A percentile compares a stretch with the other conserved stretches of the same genome.
phyloP scores from a whole-genome alignment of 352 stramenopile species.

The Globisporangium okanoganense region DNA sequence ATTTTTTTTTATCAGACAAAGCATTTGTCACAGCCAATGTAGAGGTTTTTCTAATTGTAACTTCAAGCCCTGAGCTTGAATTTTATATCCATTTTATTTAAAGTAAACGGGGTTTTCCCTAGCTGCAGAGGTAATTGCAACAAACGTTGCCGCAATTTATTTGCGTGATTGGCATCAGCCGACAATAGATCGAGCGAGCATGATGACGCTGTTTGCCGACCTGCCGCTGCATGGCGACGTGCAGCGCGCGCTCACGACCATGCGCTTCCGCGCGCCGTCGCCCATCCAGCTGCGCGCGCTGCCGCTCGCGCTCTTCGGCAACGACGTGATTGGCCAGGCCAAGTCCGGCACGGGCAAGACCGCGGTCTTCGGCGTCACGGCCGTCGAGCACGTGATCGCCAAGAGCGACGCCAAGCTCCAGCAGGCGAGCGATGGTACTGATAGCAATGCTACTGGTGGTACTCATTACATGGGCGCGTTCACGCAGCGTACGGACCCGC shows the following conservation, averaged over 20 bases:
- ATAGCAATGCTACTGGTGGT: neutral
- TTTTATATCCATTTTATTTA: slow-evolving; percentile 2
- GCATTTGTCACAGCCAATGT: no score
- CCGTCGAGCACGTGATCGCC: slow-evolving; percentile 58
- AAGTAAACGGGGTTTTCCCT: neutral
- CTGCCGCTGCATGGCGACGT: slow-evolving; percentile 60
- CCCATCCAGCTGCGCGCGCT: slow-evolving; percentile 68
- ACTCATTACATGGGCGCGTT: neutral
- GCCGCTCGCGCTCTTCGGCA: slow-evolving; percentile 73
- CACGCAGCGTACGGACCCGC: slow-evolving; percentile 20
- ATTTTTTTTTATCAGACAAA: no score
- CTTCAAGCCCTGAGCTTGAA: no score
- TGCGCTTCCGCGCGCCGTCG: slow-evolving; percentile 57
- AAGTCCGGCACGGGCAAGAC: slow-evolving; percentile 86
- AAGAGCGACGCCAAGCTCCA: slow-evolving; percentile 16
- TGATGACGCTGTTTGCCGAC: slow-evolving; percentile 44
- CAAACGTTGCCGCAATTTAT: no score
- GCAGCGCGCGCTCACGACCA: slow-evolving; percentile 36
- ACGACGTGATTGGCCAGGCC: slow-evolving; percentile 75
- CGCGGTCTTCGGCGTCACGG: slow-evolving; percentile 64
- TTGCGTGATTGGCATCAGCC: neutral
- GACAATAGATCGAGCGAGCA: neutral
- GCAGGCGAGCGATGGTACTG: neutral
- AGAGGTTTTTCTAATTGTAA: no score
- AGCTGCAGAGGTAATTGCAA: neutral